phyloP scores from a whole-genome alignment of 768 basidiomycete species.

The Amanita pseudoporphyria region DNA sequence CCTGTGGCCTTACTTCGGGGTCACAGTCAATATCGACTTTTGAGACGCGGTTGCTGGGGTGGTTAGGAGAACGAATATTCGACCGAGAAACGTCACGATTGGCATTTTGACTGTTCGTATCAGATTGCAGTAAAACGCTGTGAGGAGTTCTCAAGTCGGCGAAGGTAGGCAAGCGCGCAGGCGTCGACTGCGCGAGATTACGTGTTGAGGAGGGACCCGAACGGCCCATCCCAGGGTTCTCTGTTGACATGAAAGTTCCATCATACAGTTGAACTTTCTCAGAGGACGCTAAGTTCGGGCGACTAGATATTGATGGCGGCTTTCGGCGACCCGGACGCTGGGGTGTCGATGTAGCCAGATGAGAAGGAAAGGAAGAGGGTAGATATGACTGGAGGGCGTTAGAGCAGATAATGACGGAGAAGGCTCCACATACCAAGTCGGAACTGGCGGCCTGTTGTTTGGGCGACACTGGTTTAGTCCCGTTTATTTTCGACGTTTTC shows the following conservation, averaged over 20 bases:
- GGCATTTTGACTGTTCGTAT: not conserved
- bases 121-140: not conserved
- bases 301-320: conserved; percentile 29
- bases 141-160: not conserved
- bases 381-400: conserved; percentile 28
- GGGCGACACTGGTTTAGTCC: not conserved
- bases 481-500: conserved; percentile 15
- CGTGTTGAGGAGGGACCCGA: not conserved
- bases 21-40: not conserved
- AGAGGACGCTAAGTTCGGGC: conserved; percentile 18
- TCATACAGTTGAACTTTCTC: not conserved
- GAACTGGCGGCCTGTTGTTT: not conserved
- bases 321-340: conserved; percentile 22
- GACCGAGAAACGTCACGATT: not conserved
- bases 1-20: not conserved
- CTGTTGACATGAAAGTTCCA: not conserved
- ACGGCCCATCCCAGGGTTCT: not conserved
- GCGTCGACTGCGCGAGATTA: not conserved
- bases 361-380: conserved; percentile 46
- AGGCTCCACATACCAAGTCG: not conserved
- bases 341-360: conserved; percentile 48
- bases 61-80: too few relatives aligned
- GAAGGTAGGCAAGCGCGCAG: not conserved
- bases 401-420: not conserved
- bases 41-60: not conserved